A percentile compares a stretch with the other conserved stretches of the same genome.
Evolutionary conservation across 495 filamentous ascomycete genomes (phyloP).

Genomic region (Pyrenula aspistea): DNA sequence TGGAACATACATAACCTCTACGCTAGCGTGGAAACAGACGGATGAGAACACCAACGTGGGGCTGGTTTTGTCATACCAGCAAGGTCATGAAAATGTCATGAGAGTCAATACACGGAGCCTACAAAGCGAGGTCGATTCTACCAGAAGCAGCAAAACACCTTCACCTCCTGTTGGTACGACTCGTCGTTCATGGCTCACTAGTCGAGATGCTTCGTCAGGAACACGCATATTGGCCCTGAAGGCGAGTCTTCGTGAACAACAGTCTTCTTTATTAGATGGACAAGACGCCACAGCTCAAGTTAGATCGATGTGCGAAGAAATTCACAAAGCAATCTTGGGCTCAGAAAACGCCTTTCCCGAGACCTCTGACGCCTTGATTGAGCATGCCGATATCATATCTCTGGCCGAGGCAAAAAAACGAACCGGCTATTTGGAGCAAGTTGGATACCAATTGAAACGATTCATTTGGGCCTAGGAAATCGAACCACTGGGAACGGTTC

Average conservation of each 20-base stretch:
- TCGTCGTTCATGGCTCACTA: slow-evolving; percentile 28
- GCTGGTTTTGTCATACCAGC: slow-evolving; percentile 63
- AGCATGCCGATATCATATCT: slow-evolving; percentile 67
- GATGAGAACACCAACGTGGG: slow-evolving; percentile 76
- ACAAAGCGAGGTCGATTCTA: slow-evolving; percentile 35
- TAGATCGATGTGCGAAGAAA: slow-evolving; percentile 44
- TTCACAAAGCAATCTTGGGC: slow-evolving; percentile 30
- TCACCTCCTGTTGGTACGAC: slow-evolving; percentile 17
- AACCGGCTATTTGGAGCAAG: slow-evolving; percentile 73
- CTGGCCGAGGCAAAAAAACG: slow-evolving; percentile 75
- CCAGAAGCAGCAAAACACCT: background rate
- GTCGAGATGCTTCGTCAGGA: slow-evolving; percentile 18
- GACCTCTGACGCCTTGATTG: slow-evolving; percentile 27
- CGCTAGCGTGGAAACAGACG: slow-evolving; percentile 56
- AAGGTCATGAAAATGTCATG: slow-evolving; percentile 49
- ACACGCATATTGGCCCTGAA: slow-evolving; percentile 46
- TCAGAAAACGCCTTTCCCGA: slow-evolving; percentile 12
- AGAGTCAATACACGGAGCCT: slow-evolving; percentile 78
- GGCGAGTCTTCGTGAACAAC: slow-evolving; percentile 10
- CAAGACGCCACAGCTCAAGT: slow-evolving; percentile 1
- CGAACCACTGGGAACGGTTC: no score
- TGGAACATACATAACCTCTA: slow-evolving; percentile 83
- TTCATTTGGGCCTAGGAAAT: slow-evolving; percentile 69
- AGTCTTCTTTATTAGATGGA: background rate
- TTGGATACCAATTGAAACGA: slow-evolving; percentile 80